Evolutionary conservation across 108 stramenopile species (phyloP).

Genomic region (Pseudonitzschia multistriata): DNA sequence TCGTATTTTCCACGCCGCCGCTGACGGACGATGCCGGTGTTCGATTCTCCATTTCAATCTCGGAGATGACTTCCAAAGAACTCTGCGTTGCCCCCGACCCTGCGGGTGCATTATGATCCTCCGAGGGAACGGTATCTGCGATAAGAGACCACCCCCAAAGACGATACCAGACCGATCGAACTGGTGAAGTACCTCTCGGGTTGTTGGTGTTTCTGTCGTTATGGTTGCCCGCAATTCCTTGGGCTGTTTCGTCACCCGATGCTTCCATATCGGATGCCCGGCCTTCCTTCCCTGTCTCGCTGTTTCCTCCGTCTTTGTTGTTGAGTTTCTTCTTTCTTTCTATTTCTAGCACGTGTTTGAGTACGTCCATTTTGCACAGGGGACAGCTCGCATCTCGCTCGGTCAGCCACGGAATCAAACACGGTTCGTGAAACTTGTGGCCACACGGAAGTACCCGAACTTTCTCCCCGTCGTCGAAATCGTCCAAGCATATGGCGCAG

Average conservation of each 20-base stretch:
- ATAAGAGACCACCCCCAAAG: conserved; percentile 1
- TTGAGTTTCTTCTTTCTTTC: neutral
- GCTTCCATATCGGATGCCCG: neutral
- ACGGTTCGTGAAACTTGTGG: conserved; percentile 85
- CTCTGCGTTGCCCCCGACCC: neutral
- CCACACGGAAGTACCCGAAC: conserved; percentile 74
- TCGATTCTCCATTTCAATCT: conserved; percentile 13
- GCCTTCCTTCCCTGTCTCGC: neutral
- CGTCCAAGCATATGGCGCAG: conserved; percentile 90
- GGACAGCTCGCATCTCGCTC: conserved; percentile 78
- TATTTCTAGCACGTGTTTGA: conserved; percentile 23
- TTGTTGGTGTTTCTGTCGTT: neutral
- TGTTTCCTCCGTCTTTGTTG: neutral
- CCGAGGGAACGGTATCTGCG: neutral
- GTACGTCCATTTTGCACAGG: conserved; percentile 68
- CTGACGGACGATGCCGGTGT: neutral
- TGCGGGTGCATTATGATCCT: neutral
- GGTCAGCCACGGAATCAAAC: conserved; percentile 90
- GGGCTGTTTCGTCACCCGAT: neutral
- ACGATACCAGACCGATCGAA: conserved; percentile 11
- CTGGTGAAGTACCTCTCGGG: neutral
- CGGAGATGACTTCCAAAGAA: neutral
- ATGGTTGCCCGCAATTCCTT: neutral
- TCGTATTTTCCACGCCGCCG: neutral
- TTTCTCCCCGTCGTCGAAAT: conserved; percentile 71